Evolutionary conservation across 129 eudicot species (phyloP), one percentile per base, ranked within the genome.

Genomic region (Pittosporum tobira): DNA sequence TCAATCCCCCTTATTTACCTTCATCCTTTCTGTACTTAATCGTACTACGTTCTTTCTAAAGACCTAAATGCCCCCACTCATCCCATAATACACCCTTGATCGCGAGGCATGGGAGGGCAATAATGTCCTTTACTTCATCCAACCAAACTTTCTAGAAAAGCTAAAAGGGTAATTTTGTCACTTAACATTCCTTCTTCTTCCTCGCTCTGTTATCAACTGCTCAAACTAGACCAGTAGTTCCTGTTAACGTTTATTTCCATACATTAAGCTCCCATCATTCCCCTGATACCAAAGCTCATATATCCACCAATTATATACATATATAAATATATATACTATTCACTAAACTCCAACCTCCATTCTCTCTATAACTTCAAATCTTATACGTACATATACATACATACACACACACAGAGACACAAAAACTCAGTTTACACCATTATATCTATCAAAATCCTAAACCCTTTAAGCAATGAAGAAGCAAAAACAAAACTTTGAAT

Each of bases 191-290:
- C 61, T 19, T 59, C 82, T 57, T 77, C 80, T 65, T 72, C 85
- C 70, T 69, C 80, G 53, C 77, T 74, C 77, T 68, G 65, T 54
- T 67, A 50, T 66, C 74, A 77, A 48, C 87, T 72, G n/a, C n/a
- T n/a, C n/a, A n/a, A n/a, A n/a, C n/a, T n/a, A n/a, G n/a, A n/a
- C n/a, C n/a, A n/a, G n/a, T n/a, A n/a, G n/a, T n/a, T n/a, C n/a
- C 77, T 71, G 84, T 73, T 77, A 67, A 73, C 94, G 57, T 87
- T 79, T 76, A 76, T 68, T 71, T 75, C 62, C 14, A 67, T 65
- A 48, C 58, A n/a, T 25, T 38, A 61, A 37, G 42, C 12, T 29
- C 45, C 21, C n/a, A 40, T 47, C 45, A n/a, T n/a, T n/a, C 7
- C 31, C 40, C 34, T 54, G 51, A 36, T 8, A 23, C 48, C 18